These are phyloP conservation scores for Sphenostylis stenocarpa DNA, from an alignment of 306 rosid species.

Conservation along the genomic window DNA sequence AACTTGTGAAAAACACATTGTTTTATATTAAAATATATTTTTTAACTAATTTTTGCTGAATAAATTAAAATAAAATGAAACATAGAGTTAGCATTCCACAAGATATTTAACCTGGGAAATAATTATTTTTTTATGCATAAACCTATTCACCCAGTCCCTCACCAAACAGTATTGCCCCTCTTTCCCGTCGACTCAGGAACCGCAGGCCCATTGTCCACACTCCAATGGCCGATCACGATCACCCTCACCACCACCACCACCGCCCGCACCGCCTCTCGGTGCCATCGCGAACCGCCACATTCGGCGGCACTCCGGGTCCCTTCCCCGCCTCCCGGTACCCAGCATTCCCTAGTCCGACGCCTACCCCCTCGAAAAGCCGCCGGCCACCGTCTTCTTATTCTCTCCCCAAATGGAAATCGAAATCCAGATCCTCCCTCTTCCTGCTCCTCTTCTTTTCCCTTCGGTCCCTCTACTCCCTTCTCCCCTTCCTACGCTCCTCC, in stretches of 20 bases:
- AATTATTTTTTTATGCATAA: background rate
- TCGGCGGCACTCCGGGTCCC: constrained; percentile 39
- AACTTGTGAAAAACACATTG: too few species aligned
- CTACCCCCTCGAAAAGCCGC: constrained; percentile 72
- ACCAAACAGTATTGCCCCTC: background rate
- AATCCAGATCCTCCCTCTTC: constrained; percentile 66
- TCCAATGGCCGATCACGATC: constrained; percentile 53
- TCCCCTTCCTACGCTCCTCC: constrained; percentile 79
- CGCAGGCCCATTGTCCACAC: background rate
- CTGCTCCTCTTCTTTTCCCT: constrained; percentile 71
- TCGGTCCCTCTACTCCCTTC: constrained; percentile 70
- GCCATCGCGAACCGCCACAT: constrained; percentile 52
- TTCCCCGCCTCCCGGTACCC: constrained; percentile 41
- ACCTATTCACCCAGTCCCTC: background rate
- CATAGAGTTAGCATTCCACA: background rate
- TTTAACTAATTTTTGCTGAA: too few species aligned
- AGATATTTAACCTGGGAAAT: background rate
- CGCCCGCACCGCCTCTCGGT: constrained; percentile 80
- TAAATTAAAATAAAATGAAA: too few species aligned
- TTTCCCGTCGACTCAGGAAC: background rate
- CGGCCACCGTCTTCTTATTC: constrained; percentile 53
- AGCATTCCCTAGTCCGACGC: constrained; percentile 52
- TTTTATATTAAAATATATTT: too few species aligned
- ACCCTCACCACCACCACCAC: constrained; percentile 62
- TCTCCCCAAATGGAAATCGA: constrained; percentile 32